These are phyloP conservation scores for Rosa hybrid DNA, from an alignment of 331 rosid species.

Conservation along the genomic window DNA sequence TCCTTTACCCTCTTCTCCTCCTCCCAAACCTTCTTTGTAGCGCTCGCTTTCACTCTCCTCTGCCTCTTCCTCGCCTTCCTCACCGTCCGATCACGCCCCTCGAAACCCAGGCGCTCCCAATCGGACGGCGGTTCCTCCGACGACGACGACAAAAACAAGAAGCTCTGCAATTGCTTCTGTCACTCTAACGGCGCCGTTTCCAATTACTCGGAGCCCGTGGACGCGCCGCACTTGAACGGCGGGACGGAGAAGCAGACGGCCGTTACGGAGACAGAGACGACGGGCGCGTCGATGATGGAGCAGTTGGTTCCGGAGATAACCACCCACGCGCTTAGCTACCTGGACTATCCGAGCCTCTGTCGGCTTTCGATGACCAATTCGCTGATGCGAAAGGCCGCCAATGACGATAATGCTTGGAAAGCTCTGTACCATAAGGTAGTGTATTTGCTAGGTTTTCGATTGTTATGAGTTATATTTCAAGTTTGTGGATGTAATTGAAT, in stretches of 20 bases:
- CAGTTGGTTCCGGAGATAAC: constrained; percentile 98
- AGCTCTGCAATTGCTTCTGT: constrained; percentile 45
- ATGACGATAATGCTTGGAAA: constrained; percentile 98
- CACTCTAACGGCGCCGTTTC: constrained; percentile 38
- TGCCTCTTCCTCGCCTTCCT: constrained; percentile 57
- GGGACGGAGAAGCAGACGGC: constrained; percentile 17
- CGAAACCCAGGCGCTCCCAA: constrained; percentile 19
- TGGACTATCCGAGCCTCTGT: constrained; percentile 94
- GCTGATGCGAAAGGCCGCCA: constrained; percentile 92
- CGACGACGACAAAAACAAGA: neutral
- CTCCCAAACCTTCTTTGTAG: constrained; percentile 57
- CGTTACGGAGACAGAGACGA: constrained; percentile 46
- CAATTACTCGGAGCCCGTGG: constrained; percentile 30
- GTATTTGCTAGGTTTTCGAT: neutral
- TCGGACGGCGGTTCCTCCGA: constrained; percentile 22
- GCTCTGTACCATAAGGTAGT: constrained; percentile 92
- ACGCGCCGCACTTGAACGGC: constrained; percentile 66
- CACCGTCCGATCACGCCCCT: constrained; percentile 51
- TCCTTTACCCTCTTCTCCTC: constrained; percentile 40
- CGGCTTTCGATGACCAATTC: constrained; percentile 97
- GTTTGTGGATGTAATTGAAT: neutral
- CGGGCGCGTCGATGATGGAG: constrained; percentile 98
- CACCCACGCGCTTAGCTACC: constrained; percentile 95
- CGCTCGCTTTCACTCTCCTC: constrained; percentile 56
- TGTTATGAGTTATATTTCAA: neutral